Evolutionary conservation across 1,284 basidiomycete genomes (phyloP).

Genomic region (Apiotrichum montevideense): DNA sequence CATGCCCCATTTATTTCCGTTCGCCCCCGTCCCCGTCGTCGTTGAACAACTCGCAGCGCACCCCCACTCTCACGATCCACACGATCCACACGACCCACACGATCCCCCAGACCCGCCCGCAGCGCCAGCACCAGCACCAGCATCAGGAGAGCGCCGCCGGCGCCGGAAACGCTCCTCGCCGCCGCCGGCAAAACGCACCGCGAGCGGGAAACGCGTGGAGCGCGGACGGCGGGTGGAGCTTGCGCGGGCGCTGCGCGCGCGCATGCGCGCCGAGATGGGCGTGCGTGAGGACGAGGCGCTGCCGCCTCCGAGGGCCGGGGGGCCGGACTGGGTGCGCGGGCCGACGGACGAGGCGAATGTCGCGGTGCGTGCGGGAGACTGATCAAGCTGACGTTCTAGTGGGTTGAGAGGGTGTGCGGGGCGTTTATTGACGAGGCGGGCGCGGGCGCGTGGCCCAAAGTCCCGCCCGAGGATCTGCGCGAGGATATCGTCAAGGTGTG

Average conservation of each 20-base stretch:
- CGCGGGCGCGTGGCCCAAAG: constrained; percentile 11
- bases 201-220: constrained; percentile 19
- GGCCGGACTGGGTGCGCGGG: constrained; percentile 19
- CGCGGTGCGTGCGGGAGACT: constrained; percentile 8
- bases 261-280: constrained; percentile 21
- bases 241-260: constrained; percentile 18
- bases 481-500: constrained; percentile 17
- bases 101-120: too few species aligned
- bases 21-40: neutral
- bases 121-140: too few species aligned
- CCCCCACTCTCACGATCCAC: neutral
- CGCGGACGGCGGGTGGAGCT: constrained; percentile 14
- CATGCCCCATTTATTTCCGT: neutral
- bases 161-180: neutral
- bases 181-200: constrained; percentile 2
- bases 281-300: constrained; percentile 17
- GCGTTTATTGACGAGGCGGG: constrained; percentile 18
- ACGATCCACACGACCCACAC: too few species aligned
- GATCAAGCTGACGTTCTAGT: constrained; percentile 20
- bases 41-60: neutral
- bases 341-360: constrained; percentile 13
- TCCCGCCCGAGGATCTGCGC: constrained; percentile 21
- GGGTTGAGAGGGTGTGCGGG: constrained; percentile 17
- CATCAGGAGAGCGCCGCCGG: neutral
- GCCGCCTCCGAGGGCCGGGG: constrained; percentile 13